Base-by-base conservation (phyloP, 345 rosid species). In the Lenwebbia sp. region DNA sequence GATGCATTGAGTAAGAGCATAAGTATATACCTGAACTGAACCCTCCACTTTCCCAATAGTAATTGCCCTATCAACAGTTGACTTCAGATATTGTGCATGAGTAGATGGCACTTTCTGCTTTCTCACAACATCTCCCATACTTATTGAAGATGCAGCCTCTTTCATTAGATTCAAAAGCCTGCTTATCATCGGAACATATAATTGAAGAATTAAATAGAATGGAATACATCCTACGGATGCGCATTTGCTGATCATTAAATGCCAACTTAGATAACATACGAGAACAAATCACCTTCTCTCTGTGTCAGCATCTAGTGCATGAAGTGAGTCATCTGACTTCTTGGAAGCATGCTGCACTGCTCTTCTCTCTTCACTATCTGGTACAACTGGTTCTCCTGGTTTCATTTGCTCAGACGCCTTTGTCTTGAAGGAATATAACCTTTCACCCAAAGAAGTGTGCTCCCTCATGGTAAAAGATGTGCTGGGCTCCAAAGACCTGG, bases 21-120 rank as follows among this genome's bases (percentile, higher is more conserved):
- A 75, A 76, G 78, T 12, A 84, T 87, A n/a, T 94, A 96, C 99
- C 96, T 94, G 95, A 88, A 94, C 91, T 60, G 96, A 92, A 87
- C 92, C 95, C 90, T 91, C 97, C 78, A 97, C 94, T 91, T 93
- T 97, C 85, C 99, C 99, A 88, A 91, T 83, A 22, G 96, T 93
- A 86, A 96, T 93, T 83, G 90, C 86, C 91, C 88, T 96, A 86
- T 95, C 98, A 76, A 94, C 88, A 60, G 74, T 86, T 89, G 83
- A 62, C 92, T 85, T 96, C 75, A 88, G 87, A 14, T 91, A 91
- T 84, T 86, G 86, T 86, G 90, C 30, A 83, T 92, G 92, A 37
- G 94, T 94, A 84, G 94, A 92, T 85, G 92, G 93, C 84, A 87
- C 88, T 89, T 88, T 90, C 82, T 87, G 92, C 91, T 91, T 94